These are phyloP conservation scores for Ciborinia camelliae DNA, from an alignment of 2,329 filamentous ascomycete species.

Conservation along the genomic window DNA sequence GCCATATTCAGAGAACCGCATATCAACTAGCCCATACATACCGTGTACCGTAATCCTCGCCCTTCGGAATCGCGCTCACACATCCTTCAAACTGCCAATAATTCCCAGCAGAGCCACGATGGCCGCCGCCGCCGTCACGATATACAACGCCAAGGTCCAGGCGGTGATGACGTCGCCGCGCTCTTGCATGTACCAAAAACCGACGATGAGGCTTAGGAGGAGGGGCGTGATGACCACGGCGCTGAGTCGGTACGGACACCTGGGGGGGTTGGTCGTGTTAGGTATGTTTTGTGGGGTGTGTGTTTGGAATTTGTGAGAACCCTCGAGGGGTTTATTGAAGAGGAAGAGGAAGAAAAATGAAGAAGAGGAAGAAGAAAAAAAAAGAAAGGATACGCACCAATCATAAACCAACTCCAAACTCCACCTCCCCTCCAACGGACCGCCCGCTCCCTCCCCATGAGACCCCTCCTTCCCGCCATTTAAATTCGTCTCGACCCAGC, in stretches of 20 bases:
- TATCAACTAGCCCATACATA: no score
- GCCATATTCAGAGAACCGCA: no score
- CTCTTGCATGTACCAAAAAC: slow-evolving; percentile 28
- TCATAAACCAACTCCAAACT: slow-evolving; percentile 15
- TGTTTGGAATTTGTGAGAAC: no score
- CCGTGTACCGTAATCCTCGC: no score
- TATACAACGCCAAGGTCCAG: slow-evolving; percentile 30
- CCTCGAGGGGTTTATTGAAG: no score
- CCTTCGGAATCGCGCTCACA: no score
- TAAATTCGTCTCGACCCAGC: background rate
- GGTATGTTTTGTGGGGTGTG: no score
- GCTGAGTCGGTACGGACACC: slow-evolving; percentile 30
- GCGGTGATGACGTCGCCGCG: slow-evolving; percentile 29
- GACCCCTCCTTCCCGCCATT: background rate
- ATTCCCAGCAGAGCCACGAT: slow-evolving; percentile 32
- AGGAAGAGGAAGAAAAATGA: background rate
- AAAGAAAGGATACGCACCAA: background rate
- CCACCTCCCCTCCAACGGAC: slow-evolving; percentile 9
- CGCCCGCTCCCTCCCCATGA: background rate
- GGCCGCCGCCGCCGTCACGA: slow-evolving; percentile 32
- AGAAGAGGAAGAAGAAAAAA: no score
- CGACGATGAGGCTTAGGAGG: slow-evolving; percentile 24
- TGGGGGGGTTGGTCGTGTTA: no score
- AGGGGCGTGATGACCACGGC: slow-evolving; percentile 25
- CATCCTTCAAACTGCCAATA: slow-evolving; percentile 31